A percentile compares a stretch with the other conserved stretches of the same genome.
Conservation (phyloP, 2,329 filamentous ascomycete genomes). For the Aspergillus bombycis region DNA sequence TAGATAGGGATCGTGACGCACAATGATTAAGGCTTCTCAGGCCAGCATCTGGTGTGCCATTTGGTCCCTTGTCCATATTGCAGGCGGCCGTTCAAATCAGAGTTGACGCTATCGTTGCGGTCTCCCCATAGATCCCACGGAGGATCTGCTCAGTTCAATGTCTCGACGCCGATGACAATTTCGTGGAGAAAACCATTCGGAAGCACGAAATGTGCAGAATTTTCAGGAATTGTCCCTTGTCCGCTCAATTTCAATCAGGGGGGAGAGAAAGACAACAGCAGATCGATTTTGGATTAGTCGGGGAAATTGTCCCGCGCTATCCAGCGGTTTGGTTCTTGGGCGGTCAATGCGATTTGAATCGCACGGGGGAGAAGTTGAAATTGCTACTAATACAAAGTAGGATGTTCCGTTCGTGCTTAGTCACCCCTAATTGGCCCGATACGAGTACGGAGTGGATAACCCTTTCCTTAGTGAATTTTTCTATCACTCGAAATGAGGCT, state of each 20-base stretch:
- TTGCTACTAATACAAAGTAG: background rate
- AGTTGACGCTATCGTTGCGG: slow-evolving; percentile 18
- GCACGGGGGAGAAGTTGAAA: background rate
- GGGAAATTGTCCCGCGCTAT: background rate
- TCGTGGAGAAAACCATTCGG: background rate
- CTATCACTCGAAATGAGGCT: background rate
- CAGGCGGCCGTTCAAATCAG: slow-evolving; percentile 22
- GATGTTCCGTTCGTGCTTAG: background rate
- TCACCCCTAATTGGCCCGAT: background rate
- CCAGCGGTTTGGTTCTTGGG: background rate
- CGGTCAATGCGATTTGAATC: background rate
- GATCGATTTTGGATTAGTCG: slow-evolving; percentile 2
- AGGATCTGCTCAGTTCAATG: slow-evolving; percentile 2
- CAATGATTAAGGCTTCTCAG: slow-evolving; percentile 80
- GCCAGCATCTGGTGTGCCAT: slow-evolving; percentile 62
- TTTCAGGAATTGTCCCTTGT: background rate
- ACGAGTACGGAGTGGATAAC: background rate
- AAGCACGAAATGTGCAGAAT: background rate
- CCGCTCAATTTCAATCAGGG: background rate
- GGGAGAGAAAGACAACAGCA: background rate
- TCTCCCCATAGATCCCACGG: slow-evolving; percentile 27
- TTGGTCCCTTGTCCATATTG: slow-evolving; percentile 44
- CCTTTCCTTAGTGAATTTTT: background rate
- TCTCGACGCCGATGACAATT: background rate
- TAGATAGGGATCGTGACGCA: slow-evolving; percentile 33